Conservation (phyloP, 768 basidiomycete species). For the Gloeostereum incarnatum region DNA sequence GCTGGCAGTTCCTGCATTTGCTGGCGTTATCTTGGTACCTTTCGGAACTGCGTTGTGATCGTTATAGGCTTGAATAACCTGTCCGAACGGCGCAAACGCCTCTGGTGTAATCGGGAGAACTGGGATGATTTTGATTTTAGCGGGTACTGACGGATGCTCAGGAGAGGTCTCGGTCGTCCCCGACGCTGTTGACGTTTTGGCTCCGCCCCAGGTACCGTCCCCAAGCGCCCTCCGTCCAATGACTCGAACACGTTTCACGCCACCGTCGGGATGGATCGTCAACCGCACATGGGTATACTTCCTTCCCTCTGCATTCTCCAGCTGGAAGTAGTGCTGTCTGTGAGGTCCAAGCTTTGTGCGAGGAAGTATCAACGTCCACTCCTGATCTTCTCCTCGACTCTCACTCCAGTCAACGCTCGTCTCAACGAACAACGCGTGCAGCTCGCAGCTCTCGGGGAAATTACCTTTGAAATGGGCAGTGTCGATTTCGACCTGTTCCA, state of each 20-base stretch:
- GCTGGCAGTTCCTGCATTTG: slow-evolving; percentile 83
- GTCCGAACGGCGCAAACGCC: slow-evolving; percentile 82
- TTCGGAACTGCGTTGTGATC: slow-evolving; percentile 60
- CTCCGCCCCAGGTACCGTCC: slow-evolving; percentile 1
- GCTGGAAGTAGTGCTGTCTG: slow-evolving; percentile 81
- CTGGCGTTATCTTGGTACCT: slow-evolving; percentile 62
- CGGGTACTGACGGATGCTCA: not conserved
- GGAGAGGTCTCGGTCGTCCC: slow-evolving; percentile 5
- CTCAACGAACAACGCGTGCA: slow-evolving; percentile 47
- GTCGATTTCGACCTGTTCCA: slow-evolving; percentile 83
- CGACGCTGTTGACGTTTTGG: slow-evolving; percentile 1
- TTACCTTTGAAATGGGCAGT: slow-evolving; percentile 96
- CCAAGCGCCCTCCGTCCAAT: slow-evolving; percentile 43
- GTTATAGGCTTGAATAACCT: slow-evolving; percentile 83
- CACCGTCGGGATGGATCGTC: slow-evolving; percentile 92
- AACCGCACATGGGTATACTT: slow-evolving; percentile 79
- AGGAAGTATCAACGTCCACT: slow-evolving; percentile 71
- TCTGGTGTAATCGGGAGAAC: slow-evolving; percentile 72
- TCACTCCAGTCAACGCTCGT: slow-evolving; percentile 26
- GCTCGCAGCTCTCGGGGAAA: slow-evolving; percentile 82
- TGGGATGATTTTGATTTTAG: slow-evolving; percentile 24
- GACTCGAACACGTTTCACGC: slow-evolving; percentile 86
- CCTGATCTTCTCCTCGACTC: slow-evolving; percentile 25
- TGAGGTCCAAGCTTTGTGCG: slow-evolving; percentile 82
- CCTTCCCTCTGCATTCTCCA: slow-evolving; percentile 50